Conservation (phyloP, 2,329 filamentous ascomycete species). For the Clonostachys sp. region DNA sequence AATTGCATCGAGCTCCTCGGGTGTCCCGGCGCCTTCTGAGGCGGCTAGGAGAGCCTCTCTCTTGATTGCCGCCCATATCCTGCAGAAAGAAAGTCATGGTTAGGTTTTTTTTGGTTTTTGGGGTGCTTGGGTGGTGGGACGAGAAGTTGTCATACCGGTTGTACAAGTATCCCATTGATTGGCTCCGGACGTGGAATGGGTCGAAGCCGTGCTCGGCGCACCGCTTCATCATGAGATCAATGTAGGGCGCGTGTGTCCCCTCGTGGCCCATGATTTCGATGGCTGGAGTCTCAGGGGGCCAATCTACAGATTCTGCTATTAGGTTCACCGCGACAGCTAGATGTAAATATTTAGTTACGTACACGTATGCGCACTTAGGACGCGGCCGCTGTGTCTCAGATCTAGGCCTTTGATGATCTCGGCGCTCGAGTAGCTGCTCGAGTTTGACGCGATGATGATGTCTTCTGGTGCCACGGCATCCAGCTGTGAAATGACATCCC, state of each 20-base stretch:
- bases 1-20: slow-evolving; percentile 20
- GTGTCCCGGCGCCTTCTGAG: slow-evolving; percentile 19
- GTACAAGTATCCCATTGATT: slow-evolving; percentile 24
- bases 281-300: slow-evolving; percentile 20
- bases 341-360: slow-evolving; percentile 11
- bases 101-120: background rate
- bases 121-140: background rate
- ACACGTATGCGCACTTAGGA: slow-evolving; percentile 39
- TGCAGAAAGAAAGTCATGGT: slow-evolving; percentile 1
- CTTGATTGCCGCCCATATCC: slow-evolving; percentile 24
- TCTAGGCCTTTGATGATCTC: slow-evolving; percentile 32
- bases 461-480: slow-evolving; percentile 25
- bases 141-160: slow-evolving; percentile 11
- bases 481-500: slow-evolving; percentile 26
- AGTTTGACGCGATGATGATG: slow-evolving; percentile 39
- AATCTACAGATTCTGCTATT: slow-evolving; percentile 9
- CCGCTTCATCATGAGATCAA: slow-evolving; percentile 14
- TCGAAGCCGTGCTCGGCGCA: slow-evolving; percentile 19
- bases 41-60: slow-evolving; percentile 20
- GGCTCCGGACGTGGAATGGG: slow-evolving; percentile 18
- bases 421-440: slow-evolving; percentile 36
- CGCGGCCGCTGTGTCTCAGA: slow-evolving; percentile 21
- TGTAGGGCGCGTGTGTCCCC: slow-evolving; percentile 9
- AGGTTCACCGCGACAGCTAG: background rate
- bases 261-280: slow-evolving; percentile 24